Percentiles rank a stretch among this genome's conserved stretches.
phyloP scores from a whole-genome alignment of 352 stramenopile genomes.

The Globisporangium nagaii region DNA sequence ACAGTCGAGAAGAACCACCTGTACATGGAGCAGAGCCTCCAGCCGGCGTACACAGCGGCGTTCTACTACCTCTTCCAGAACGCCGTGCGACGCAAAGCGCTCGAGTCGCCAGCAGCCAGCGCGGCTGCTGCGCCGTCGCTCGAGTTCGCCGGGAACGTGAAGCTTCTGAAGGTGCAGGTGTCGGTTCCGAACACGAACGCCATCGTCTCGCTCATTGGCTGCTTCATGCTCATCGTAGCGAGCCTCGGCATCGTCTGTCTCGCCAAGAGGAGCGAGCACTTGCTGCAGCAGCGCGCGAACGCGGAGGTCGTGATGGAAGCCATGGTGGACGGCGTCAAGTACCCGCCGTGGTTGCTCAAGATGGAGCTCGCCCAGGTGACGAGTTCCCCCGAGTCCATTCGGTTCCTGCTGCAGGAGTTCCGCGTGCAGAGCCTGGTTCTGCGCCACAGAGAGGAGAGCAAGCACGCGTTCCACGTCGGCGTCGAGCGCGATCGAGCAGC shows the following conservation, averaged over 20 bases:
- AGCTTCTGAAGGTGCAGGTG: not conserved
- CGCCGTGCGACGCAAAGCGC: constrained; percentile 8
- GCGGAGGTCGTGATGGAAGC: constrained; percentile 1
- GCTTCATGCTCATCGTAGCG: not conserved
- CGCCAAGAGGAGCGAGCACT: not conserved
- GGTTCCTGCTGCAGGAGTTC: constrained; percentile 1
- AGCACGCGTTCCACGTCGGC: not conserved
- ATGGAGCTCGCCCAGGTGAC: not conserved
- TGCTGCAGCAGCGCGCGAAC: not conserved
- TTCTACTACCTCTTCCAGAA: constrained; percentile 35
- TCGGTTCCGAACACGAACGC: not conserved
- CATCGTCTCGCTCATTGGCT: not conserved
- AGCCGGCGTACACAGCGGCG: constrained; percentile 26
- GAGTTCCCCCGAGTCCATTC: not conserved
- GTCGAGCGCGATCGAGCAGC: too few species aligned
- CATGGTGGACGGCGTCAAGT: constrained; percentile 3
- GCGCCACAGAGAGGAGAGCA: not conserved
- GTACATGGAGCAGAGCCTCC: constrained; percentile 33
- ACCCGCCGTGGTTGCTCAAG: constrained; percentile 2
- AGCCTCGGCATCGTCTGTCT: not conserved
- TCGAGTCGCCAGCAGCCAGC: not conserved
- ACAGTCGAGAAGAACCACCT: constrained; percentile 28
- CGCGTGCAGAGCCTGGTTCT: constrained; percentile 1
- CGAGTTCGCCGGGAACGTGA: not conserved
- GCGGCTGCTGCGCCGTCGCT: not conserved